These are phyloP conservation scores for Tulasnella sp. DNA, from an alignment of 768 basidiomycete genomes.

Conservation along the genomic window DNA sequence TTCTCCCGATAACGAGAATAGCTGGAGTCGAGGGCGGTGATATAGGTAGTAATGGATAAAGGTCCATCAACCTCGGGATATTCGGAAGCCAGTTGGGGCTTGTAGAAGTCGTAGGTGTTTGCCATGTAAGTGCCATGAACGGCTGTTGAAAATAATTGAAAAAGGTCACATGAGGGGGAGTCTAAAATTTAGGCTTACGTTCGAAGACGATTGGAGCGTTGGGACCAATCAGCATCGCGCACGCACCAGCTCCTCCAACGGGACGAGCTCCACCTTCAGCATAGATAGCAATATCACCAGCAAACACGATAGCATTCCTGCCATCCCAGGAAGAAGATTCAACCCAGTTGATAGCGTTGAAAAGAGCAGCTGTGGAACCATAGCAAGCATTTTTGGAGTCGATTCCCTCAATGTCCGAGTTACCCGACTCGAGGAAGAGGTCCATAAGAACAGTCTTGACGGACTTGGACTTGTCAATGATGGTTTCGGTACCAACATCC, in stretches of 20 bases:
- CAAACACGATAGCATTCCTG: constrained; percentile 91
- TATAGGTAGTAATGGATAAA: constrained; percentile 88
- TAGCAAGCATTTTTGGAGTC: constrained; percentile 99
- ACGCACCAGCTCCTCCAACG: constrained; percentile 92
- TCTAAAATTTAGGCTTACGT: constrained; percentile 45
- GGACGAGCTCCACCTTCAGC: constrained; percentile 91
- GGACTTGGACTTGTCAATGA: constrained; percentile 99
- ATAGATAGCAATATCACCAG: constrained; percentile 95
- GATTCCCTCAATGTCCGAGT: constrained; percentile 95
- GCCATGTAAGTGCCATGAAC: constrained; percentile 95
- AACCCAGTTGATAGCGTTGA: constrained; percentile 98
- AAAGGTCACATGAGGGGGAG: not conserved
- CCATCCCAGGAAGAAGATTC: constrained; percentile 96
- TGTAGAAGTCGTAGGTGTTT: constrained; percentile 99
- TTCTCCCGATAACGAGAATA: constrained; percentile 80
- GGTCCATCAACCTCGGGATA: constrained; percentile 97
- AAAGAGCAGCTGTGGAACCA: constrained; percentile 94
- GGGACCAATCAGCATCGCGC: constrained; percentile 90
- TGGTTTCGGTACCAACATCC: constrained; percentile 96
- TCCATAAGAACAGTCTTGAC: constrained; percentile 99
- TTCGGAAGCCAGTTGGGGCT: constrained; percentile 87
- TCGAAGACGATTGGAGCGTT: constrained; percentile 90
- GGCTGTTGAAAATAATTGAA: constrained; percentile 38
- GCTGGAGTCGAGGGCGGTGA: constrained; percentile 81
- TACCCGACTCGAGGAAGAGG: constrained; percentile 83